These are phyloP conservation scores for Lentinula sp. DNA, from an alignment of 768 basidiomycete genomes.

Conservation along the genomic window DNA sequence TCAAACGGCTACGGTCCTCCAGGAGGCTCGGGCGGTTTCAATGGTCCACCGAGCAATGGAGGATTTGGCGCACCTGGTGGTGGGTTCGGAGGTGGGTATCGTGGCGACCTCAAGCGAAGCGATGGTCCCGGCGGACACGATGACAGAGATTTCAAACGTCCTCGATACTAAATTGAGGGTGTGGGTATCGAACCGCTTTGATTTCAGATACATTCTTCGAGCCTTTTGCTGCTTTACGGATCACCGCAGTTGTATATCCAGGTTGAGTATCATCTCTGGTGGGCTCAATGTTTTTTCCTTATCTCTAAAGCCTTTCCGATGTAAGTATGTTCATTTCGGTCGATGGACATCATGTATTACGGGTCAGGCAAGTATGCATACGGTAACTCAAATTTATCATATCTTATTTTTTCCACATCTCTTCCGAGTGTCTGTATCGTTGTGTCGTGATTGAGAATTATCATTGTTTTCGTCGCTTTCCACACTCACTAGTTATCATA, in stretches of 20 bases:
- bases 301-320: background rate
- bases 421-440: background rate
- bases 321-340: constrained; percentile 6
- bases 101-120: constrained; percentile 71
- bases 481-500: too few relatives aligned
- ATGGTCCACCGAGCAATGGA: constrained; percentile 26
- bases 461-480: background rate
- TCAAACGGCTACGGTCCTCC: constrained; percentile 31
- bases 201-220: background rate
- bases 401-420: background rate
- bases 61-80: constrained; percentile 42
- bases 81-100: constrained; percentile 48
- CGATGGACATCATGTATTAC: constrained; percentile 6
- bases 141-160: constrained; percentile 77
- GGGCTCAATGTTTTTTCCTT: background rate
- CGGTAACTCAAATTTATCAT: constrained; percentile 4
- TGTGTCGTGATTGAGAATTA: background rate
- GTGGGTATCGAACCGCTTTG: background rate
- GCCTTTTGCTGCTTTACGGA: background rate
- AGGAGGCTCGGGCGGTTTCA: constrained; percentile 31
- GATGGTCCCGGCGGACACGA: constrained; percentile 74
- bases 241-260: constrained; percentile 2
- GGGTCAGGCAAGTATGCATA: constrained; percentile 6
- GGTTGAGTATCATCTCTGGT: constrained; percentile 7
- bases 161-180: constrained; percentile 53